A percentile compares a stretch with the other conserved stretches of the same genome.
These are phyloP conservation scores for Oropetium thomaeum DNA, from an alignment of 176 grass and related monocot species.

Conservation along the genomic window DNA sequence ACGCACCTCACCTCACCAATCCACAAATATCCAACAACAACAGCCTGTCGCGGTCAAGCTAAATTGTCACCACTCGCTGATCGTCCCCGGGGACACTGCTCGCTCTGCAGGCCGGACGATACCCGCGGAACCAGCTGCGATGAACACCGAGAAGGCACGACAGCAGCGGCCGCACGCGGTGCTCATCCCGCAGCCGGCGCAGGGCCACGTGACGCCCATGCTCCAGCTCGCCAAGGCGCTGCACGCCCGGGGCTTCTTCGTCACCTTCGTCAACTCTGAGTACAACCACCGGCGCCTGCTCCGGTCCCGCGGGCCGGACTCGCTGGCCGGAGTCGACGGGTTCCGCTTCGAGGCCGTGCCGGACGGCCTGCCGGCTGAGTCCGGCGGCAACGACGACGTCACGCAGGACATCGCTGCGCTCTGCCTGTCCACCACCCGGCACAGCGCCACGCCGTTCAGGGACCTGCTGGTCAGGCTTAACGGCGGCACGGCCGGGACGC, in stretches of 20 bases:
- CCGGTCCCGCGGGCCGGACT: constrained; percentile 28
- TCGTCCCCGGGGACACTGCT: background rate
- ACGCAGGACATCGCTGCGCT: constrained; percentile 74
- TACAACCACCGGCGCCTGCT: constrained; percentile 69
- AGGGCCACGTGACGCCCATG: constrained; percentile 83
- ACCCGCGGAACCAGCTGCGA: background rate
- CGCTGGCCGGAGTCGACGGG: constrained; percentile 41
- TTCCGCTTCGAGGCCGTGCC: constrained; percentile 61
- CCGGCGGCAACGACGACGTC: constrained; percentile 46
- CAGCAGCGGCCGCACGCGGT: constrained; percentile 42
- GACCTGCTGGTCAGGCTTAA: constrained; percentile 53
- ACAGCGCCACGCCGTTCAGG: constrained; percentile 49
- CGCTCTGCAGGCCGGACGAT: background rate
- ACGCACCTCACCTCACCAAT: background rate
- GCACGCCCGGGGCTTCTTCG: constrained; percentile 58
- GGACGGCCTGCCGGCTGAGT: constrained; percentile 60
- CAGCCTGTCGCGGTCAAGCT: background rate
- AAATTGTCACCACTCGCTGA: background rate
- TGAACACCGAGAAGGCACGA: constrained; percentile 17
- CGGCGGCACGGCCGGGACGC: background rate
- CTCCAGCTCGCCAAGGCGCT: constrained; percentile 66
- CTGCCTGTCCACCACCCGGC: constrained; percentile 45
- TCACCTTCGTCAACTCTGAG: constrained; percentile 82
- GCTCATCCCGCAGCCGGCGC: constrained; percentile 60
- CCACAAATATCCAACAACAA: background rate